Conservation (phyloP, 2,329 filamentous ascomycete genomes). For the Fusarium virguliforme region DNA sequence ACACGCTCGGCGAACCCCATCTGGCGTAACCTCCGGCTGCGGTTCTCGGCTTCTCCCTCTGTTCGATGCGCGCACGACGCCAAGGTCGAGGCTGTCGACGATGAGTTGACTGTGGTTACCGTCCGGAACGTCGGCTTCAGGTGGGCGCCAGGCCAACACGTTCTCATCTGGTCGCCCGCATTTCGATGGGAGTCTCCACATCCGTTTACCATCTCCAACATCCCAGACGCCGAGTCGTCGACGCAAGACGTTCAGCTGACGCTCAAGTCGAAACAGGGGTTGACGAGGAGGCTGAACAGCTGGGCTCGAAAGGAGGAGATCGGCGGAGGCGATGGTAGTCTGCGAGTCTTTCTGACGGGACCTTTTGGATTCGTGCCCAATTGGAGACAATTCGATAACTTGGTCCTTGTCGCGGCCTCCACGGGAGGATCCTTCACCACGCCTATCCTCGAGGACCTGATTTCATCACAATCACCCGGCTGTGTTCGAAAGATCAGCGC, state of each 20-base stretch:
- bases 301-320: slow-evolving; percentile 44
- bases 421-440: slow-evolving; percentile 48
- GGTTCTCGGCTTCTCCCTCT: slow-evolving; percentile 33
- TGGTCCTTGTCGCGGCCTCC: slow-evolving; percentile 44
- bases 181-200: slow-evolving; percentile 48
- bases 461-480: slow-evolving; percentile 38
- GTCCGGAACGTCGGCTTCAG: slow-evolving; percentile 43
- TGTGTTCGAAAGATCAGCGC: slow-evolving; percentile 46
- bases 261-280: slow-evolving; percentile 47
- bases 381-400: slow-evolving; percentile 49
- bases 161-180: slow-evolving; percentile 49
- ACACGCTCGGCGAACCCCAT: slow-evolving; percentile 50
- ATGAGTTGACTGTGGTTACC: slow-evolving; percentile 43
- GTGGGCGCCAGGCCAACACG: slow-evolving; percentile 50
- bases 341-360: slow-evolving; percentile 45
- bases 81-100: slow-evolving; percentile 37
- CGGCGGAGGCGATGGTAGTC: slow-evolving; percentile 26
- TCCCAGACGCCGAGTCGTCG: slow-evolving; percentile 19
- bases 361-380: slow-evolving; percentile 45
- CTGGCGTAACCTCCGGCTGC: slow-evolving; percentile 46
- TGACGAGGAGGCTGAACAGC: slow-evolving; percentile 44
- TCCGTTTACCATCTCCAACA: slow-evolving; percentile 48
- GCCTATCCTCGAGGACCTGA: slow-evolving; percentile 44
- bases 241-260: slow-evolving; percentile 44
- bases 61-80: slow-evolving; percentile 45